Conservation (phyloP, 345 rosid species). For the Corymbia maculata region DNA sequence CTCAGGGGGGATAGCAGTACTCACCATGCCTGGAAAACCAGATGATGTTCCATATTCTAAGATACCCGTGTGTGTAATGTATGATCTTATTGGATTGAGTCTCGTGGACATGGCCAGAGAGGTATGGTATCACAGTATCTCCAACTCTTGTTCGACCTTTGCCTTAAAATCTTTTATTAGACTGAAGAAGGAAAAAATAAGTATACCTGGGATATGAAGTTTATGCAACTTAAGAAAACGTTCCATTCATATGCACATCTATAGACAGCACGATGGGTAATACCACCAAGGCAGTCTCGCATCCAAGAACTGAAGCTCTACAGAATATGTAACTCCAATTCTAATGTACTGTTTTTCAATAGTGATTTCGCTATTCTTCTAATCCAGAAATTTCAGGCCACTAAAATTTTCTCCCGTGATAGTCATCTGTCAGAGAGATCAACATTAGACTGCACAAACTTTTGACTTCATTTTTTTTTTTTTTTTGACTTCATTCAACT, state of each 20-base stretch:
- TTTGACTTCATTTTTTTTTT: neutral
- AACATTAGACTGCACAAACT: neutral
- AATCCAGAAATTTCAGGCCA: neutral
- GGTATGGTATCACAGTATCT: constrained; percentile 5
- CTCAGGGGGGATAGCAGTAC: constrained; percentile 17
- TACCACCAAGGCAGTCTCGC: neutral
- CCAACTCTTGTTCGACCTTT: neutral
- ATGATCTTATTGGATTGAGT: constrained; percentile 15
- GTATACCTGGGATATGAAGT: neutral
- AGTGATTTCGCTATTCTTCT: neutral
- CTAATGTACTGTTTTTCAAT: neutral
- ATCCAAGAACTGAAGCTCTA: neutral
- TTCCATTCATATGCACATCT: neutral
- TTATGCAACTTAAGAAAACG: neutral
- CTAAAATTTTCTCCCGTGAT: neutral
- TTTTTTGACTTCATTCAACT: neutral
- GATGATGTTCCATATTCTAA: constrained; percentile 8
- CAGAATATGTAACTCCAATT: neutral
- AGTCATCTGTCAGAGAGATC: neutral
- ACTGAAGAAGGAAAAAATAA: neutral
- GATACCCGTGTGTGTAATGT: neutral
- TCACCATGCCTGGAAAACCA: constrained; percentile 19
- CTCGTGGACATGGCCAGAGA: constrained; percentile 27
- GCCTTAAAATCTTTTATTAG: neutral
- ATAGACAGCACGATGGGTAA: neutral